Evolutionary conservation across 2,329 filamentous ascomycete genomes (phyloP).

Genomic region (Pestalotiopsis fici): DNA sequence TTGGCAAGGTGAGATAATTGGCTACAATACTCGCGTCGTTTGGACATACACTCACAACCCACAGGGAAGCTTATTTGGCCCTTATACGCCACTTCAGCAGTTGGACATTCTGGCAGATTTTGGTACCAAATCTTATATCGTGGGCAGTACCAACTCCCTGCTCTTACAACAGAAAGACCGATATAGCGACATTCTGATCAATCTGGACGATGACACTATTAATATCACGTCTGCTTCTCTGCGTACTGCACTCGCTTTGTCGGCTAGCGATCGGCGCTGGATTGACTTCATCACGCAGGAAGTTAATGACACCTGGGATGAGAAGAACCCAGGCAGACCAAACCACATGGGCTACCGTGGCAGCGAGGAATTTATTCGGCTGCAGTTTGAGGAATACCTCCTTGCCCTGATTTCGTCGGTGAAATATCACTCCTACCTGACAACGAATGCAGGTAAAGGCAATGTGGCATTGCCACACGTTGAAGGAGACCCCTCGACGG

Average conservation of each 20-base stretch:
- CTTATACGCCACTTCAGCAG: conserved; percentile 95
- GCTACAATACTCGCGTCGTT: neutral
- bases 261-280: conserved; percentile 88
- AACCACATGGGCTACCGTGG: conserved; percentile 94
- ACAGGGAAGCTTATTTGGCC: conserved; percentile 89
- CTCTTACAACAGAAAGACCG: conserved; percentile 91
- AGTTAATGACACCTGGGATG: conserved; percentile 96
- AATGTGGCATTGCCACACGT: conserved; percentile 64
- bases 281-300: conserved; percentile 94
- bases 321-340: conserved; percentile 83
- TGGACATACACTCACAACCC: neutral
- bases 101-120: conserved; percentile 91
- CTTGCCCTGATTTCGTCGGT: conserved; percentile 84
- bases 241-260: conserved; percentile 73
- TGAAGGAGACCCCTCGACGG: conserved; percentile 80
- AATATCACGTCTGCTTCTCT: conserved; percentile 82
- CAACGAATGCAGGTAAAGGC: conserved; percentile 54
- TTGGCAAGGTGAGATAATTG: conserved; percentile 70
- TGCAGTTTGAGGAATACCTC: conserved; percentile 97
- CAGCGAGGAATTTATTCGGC: conserved; percentile 94
- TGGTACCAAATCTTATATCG: conserved; percentile 94
- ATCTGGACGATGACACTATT: conserved; percentile 86
- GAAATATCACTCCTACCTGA: conserved; percentile 80
- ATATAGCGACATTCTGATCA: conserved; percentile 91
- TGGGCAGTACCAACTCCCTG: conserved; percentile 94